Evolutionary conservation across 805 yeast species (phyloP), one percentile per base, ranked within the genome.

Genomic region (Candida hungchunana): DNA sequence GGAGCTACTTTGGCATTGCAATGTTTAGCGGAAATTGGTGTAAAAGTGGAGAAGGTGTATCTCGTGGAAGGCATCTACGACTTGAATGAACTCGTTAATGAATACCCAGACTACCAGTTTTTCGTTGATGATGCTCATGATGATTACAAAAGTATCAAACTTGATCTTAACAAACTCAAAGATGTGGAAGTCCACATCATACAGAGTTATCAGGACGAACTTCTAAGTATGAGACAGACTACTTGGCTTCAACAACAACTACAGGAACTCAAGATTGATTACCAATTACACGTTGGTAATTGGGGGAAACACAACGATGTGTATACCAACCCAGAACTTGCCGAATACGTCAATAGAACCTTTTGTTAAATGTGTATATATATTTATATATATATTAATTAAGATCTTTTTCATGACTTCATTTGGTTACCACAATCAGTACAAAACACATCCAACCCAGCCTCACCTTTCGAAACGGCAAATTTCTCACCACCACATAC

Each of bases 61-160:
- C 60, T 79, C 18, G 50, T 82, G 1, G 95, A 84, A 49, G 95
- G 95, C 0, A 85, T 86, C 33, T 83, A 71, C 56, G 73, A 80
- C 44, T 53, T 79, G 5, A 44, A 38, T 1, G 62, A 62, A 10
- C 56, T 86, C 33, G 43, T 80, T 1, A 56, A 58, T 2, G 93
- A 82, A 50, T 80, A 83, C 53, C 82, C 84, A 0, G 48, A 46
- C 5, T 86, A 84, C 54, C 46, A 50, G 11, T 58, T 55, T 5
- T 83, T 83, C 53, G 77, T 85, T 1, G 45, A 58, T 3, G 74
- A 73, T 26, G 88, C 93, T 0, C 81, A 79, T 51, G 44, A 54
- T 18, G 60, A 53, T 18, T 45, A 48, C 28, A 34, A 23, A 5
- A 44, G 44, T 3, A 55, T 54, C 4, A 9, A 13, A 9, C 5